Conservation (phyloP, 2,329 filamentous ascomycete genomes). For the Penicillium sp. region DNA sequence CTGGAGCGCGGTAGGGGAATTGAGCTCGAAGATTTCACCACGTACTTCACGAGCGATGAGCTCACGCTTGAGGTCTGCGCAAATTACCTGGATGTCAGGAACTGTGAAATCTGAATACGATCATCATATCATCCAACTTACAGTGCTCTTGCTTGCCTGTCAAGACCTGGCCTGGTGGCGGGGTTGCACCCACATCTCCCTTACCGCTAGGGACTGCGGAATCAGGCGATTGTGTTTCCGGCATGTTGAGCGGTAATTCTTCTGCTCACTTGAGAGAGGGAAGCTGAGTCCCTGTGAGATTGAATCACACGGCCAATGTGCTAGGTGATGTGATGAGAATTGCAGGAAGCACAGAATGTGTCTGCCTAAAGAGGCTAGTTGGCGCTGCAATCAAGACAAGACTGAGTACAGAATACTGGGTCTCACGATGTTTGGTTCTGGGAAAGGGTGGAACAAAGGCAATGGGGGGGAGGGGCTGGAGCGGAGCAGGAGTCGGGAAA, state of each 20-base stretch:
- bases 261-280: background rate
- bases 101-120: background rate
- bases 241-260: conserved; percentile 8
- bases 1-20: conserved; percentile 88
- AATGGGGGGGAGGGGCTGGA: background rate
- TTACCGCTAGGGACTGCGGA: conserved; percentile 16
- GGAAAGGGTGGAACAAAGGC: conserved; percentile 4
- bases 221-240: conserved; percentile 8
- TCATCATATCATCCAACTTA: conserved; percentile 46
- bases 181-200: conserved; percentile 25
- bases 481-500: conserved; percentile 3
- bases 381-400: conserved; percentile 17
- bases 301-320: background rate
- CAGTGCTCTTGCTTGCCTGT: conserved; percentile 99
- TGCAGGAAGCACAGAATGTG: conserved; percentile 14
- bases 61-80: conserved; percentile 86
- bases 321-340: background rate
- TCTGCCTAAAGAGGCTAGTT: conserved; percentile 32
- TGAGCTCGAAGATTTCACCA: conserved; percentile 87
- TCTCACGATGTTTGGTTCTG: background rate
- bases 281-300: background rate
- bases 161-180: conserved; percentile 58
- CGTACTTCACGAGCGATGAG: conserved; percentile 86
- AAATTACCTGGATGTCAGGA: conserved; percentile 9
- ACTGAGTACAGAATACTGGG: background rate